A percentile compares a stretch with the other conserved stretches of the same genome.
phyloP scores from a whole-genome alignment of 116 monocot species.

The Posidonia oceanica region DNA sequence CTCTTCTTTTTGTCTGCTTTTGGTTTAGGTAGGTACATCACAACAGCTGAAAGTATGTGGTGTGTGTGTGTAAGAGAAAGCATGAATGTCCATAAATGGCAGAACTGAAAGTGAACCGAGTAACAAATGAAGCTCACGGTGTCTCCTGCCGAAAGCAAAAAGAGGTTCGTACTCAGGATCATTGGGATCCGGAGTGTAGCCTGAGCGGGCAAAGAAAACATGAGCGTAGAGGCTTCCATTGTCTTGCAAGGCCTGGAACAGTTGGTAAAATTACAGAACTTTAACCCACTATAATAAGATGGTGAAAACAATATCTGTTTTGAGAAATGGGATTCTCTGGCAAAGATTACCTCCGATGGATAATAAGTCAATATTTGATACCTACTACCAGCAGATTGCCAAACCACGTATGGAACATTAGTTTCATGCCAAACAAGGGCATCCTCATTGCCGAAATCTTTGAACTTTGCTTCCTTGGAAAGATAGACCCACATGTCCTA shows the following conservation, averaged over 20 bases:
- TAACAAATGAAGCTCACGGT: slow-evolving; percentile 32
- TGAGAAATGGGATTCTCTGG: neutral
- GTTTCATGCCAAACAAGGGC: slow-evolving; percentile 94
- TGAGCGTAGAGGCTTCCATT: slow-evolving; percentile 91
- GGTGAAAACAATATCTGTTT: neutral
- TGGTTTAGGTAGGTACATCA: slow-evolving; percentile 60
- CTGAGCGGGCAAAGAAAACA: slow-evolving; percentile 92
- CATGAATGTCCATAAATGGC: neutral
- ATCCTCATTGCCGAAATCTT: slow-evolving; percentile 69
- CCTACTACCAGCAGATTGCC: slow-evolving; percentile 60
- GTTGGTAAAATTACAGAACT: neutral
- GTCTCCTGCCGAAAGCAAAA: slow-evolving; percentile 66
- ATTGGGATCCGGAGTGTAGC: slow-evolving; percentile 79
- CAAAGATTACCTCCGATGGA: slow-evolving; percentile 71
- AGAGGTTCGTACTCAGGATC: slow-evolving; percentile 73
- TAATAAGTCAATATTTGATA: slow-evolving; percentile 48
- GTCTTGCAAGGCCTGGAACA: slow-evolving; percentile 55
- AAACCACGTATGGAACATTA: slow-evolving; percentile 84
- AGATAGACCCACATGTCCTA: slow-evolving; percentile 98
- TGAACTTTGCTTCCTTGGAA: slow-evolving; percentile 73
- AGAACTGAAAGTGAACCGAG: neutral
- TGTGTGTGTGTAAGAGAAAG: neutral
- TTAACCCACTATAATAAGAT: neutral
- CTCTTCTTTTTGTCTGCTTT: slow-evolving; percentile 67
- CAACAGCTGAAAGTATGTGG: slow-evolving; percentile 52